Percentiles rank a stretch among this genome's conserved stretches.
These are phyloP conservation scores for Pythium insidiosum DNA, from an alignment of 352 stramenopile species.

Conservation along the genomic window DNA sequence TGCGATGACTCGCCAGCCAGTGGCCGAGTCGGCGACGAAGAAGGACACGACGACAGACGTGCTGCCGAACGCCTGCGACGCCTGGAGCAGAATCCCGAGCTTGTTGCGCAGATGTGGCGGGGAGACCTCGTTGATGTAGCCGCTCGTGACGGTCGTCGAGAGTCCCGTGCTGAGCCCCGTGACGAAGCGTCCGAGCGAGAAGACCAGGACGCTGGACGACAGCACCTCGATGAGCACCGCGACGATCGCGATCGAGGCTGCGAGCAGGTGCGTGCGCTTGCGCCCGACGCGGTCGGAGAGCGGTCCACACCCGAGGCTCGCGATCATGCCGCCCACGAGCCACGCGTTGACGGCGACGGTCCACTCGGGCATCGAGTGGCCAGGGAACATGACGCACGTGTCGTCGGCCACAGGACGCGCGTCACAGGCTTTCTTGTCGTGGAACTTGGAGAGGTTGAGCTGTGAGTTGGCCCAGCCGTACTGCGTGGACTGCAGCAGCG, in stretches of 20 bases:
- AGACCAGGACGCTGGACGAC: conserved; percentile 20
- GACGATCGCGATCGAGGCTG: conserved; percentile 24
- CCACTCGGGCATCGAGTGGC: conserved; percentile 29
- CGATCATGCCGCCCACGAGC: conserved; percentile 38
- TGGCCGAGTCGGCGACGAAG: conserved; percentile 37
- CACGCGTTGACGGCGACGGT: conserved; percentile 26
- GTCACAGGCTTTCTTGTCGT: conserved; percentile 20
- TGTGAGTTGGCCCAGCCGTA: conserved; percentile 38
- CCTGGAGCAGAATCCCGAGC: conserved; percentile 31
- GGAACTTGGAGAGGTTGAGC: conserved; percentile 31
- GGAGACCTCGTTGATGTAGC: conserved; percentile 43
- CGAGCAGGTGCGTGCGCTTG: conserved; percentile 20
- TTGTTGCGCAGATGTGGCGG: conserved; percentile 30
- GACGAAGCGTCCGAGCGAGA: conserved; percentile 29
- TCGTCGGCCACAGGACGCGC: conserved; percentile 19
- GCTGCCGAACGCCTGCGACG: conserved; percentile 35
- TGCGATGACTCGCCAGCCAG: conserved; percentile 43
- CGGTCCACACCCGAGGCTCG: conserved; percentile 16
- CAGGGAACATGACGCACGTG: conserved; percentile 28
- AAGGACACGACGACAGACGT: conserved; percentile 34
- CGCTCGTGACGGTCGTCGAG: conserved; percentile 16
- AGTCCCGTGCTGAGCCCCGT: conserved; percentile 26
- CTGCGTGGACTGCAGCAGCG: conserved; percentile 30
- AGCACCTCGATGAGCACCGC: conserved; percentile 19
- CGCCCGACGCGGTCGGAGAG: conserved; percentile 25